Conservation (phyloP, 441 rosid genomes). For the Populus trichocarpa region DNA sequence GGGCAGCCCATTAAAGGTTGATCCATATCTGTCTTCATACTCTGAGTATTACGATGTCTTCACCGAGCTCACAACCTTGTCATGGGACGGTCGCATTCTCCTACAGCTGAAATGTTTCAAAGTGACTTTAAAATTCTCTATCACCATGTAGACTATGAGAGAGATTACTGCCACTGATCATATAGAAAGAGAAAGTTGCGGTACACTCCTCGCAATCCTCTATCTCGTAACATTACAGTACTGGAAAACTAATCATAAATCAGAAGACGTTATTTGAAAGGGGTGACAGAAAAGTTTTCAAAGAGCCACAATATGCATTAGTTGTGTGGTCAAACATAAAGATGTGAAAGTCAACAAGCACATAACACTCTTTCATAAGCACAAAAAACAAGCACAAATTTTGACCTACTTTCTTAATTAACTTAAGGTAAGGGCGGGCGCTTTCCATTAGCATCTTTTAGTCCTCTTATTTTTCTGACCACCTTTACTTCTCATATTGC, state of each 20-base stretch:
- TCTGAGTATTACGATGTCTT: too few species aligned
- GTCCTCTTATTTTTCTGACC: constrained; percentile 8
- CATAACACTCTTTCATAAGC: neutral
- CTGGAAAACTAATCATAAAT: neutral
- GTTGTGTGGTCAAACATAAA: neutral
- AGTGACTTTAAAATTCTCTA: too few species aligned
- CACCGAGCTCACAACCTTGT: too few species aligned
- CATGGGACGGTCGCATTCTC: too few species aligned
- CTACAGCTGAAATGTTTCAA: too few species aligned
- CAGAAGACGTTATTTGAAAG: neutral
- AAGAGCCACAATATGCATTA: neutral
- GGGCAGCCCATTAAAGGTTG: too few species aligned
- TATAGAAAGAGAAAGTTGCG: too few species aligned
- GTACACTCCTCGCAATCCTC: too few species aligned
- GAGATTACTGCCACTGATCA: too few species aligned
- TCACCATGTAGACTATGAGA: too few species aligned
- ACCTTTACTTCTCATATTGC: constrained; percentile 31
- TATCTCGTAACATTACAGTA: too few species aligned
- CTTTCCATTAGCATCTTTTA: neutral
- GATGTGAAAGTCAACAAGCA: neutral
- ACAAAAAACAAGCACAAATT: neutral
- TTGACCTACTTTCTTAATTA: neutral
- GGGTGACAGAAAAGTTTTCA: neutral
- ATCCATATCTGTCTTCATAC: too few species aligned
- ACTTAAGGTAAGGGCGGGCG: neutral